Percentiles rank a stretch among this genome's conserved stretches.
phyloP scores from a whole-genome alignment of 805 yeast species.

The Diddensiella transvaalensis region DNA sequence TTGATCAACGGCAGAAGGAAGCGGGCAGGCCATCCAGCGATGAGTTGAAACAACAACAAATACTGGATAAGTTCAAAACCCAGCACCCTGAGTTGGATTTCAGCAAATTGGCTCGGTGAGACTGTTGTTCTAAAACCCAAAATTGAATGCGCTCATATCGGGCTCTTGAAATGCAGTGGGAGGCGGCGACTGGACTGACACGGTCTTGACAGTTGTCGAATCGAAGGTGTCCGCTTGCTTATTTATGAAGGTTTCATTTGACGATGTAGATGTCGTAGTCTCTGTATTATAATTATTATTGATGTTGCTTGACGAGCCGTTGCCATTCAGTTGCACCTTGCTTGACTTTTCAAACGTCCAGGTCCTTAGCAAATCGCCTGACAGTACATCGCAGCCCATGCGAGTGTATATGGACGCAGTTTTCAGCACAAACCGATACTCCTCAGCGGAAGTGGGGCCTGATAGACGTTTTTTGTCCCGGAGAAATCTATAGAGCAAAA shows the following conservation, averaged over 20 bases:
- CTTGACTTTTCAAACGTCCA: conserved; percentile 45
- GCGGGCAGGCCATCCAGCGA: conserved; percentile 38
- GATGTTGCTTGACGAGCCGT: neutral
- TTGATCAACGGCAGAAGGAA: conserved; percentile 42
- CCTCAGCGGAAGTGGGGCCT: conserved; percentile 32
- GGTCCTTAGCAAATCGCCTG: conserved; percentile 55
- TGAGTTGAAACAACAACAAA: conserved; percentile 34
- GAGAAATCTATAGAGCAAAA: conserved; percentile 60
- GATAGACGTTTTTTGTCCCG: conserved; percentile 40
- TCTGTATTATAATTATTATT: neutral
- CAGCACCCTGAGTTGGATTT: conserved; percentile 46
- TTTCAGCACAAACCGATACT: conserved; percentile 58
- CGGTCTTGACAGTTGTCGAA: neutral
- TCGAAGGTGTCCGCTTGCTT: neutral
- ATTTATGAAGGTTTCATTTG: neutral
- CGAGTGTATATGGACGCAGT: conserved; percentile 66
- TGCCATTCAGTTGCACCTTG: conserved; percentile 4
- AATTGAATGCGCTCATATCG: conserved; percentile 70
- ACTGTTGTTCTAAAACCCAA: conserved; percentile 35
- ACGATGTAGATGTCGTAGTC: neutral
- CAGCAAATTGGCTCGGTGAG: conserved; percentile 28
- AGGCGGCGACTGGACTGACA: conserved; percentile 40
- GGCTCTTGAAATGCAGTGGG: conserved; percentile 62
- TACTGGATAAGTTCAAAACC: conserved; percentile 37
- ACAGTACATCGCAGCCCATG: conserved; percentile 88